These are phyloP conservation scores for Trametopsis cervina DNA, from an alignment of 768 basidiomycete genomes.

Conservation along the genomic window DNA sequence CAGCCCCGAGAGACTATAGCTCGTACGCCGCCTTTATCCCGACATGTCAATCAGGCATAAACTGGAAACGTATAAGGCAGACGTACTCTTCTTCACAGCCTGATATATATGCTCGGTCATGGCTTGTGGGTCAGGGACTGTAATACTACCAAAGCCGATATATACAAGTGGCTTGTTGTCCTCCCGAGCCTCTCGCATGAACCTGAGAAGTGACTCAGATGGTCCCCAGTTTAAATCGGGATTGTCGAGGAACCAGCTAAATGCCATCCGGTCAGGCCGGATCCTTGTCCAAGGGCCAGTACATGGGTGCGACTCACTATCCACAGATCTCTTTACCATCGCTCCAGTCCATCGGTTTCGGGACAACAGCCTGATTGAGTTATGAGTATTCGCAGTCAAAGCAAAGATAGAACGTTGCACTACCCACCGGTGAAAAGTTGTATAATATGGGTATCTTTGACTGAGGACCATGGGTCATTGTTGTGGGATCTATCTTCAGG, in stretches of 20 bases:
- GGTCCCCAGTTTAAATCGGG: slow-evolving; percentile 54
- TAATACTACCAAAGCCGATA: slow-evolving; percentile 67
- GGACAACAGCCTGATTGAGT: slow-evolving; percentile 46
- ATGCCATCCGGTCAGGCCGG: too few relatives aligned
- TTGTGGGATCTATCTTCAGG: slow-evolving; percentile 42
- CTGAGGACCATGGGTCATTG: slow-evolving; percentile 52
- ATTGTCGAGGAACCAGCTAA: slow-evolving; percentile 61
- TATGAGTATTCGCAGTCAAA: background rate
- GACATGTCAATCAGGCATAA: background rate
- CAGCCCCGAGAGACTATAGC: slow-evolving; percentile 67
- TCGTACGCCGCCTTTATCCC: slow-evolving; percentile 46
- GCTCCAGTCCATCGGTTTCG: slow-evolving; percentile 66
- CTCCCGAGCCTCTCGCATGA: slow-evolving; percentile 46
- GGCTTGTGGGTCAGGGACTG: slow-evolving; percentile 49
- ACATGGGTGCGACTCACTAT: slow-evolving; percentile 32
- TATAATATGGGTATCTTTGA: slow-evolving; percentile 60
- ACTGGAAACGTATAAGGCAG: background rate
- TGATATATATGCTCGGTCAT: slow-evolving; percentile 51
- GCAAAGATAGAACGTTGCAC: background rate
- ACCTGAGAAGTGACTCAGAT: slow-evolving; percentile 40
- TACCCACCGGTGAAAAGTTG: slow-evolving; percentile 52
- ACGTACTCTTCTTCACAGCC: slow-evolving; percentile 52
- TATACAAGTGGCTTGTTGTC: slow-evolving; percentile 61
- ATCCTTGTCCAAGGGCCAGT: too few relatives aligned
- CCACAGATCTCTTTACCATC: slow-evolving; percentile 50